These are phyloP conservation scores for Taphrina betulina DNA, from an alignment of 1,139 yeast species.

Conservation along the genomic window DNA sequence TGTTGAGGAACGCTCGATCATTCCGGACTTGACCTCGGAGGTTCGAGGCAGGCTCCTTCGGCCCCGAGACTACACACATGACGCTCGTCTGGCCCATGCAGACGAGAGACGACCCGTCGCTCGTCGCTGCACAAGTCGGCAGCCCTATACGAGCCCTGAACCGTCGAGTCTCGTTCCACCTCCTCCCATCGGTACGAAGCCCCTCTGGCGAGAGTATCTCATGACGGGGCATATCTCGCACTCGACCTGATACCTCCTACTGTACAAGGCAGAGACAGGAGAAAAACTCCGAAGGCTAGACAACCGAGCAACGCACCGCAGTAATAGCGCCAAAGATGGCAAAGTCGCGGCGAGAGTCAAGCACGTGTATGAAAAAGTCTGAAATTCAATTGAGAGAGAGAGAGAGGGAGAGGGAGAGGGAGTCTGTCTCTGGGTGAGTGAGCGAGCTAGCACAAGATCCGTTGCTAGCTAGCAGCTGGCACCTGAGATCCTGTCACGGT, in stretches of 20 bases:
- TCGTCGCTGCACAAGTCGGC: conserved; percentile 64
- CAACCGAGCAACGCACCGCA: too few relatives aligned
- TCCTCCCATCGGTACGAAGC: conserved; percentile 78
- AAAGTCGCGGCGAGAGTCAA: too few relatives aligned
- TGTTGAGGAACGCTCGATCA: conserved; percentile 59
- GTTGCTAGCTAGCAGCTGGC: too few relatives aligned
- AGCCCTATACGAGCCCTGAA: conserved; percentile 81
- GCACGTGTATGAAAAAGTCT: too few relatives aligned
- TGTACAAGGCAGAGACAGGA: too few relatives aligned
- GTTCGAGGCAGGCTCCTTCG: conserved; percentile 67
- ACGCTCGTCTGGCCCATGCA: conserved; percentile 93
- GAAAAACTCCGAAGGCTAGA: too few relatives aligned
- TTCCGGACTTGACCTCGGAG: conserved; percentile 39
- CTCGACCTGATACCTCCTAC: background rate
- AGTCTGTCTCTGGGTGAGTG: too few relatives aligned
- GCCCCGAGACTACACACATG: conserved; percentile 83
- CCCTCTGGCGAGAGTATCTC: conserved; percentile 95
- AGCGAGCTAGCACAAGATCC: too few relatives aligned
- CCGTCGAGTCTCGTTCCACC: conserved; percentile 88
- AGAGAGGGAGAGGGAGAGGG: too few relatives aligned
- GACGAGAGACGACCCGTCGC: conserved; percentile 85
- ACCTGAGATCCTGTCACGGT: too few relatives aligned
- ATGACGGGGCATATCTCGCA: conserved; percentile 15
- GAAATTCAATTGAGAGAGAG: too few relatives aligned
- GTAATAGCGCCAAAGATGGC: too few relatives aligned